phyloP scores from a whole-genome alignment of 768 basidiomycete species.

The Suillus subluteus region DNA sequence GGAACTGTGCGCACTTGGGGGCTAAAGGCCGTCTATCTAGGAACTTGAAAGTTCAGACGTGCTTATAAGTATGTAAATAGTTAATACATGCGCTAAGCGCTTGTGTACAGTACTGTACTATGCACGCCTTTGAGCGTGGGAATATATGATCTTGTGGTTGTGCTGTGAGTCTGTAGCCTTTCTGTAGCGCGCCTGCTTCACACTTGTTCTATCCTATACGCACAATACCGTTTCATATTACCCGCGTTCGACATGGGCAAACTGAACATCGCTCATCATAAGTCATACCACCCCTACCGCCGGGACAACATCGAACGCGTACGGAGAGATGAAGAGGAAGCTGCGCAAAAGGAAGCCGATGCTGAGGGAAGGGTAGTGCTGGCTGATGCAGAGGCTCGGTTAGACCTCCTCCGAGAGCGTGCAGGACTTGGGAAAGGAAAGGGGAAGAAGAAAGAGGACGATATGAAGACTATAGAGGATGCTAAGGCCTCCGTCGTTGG shows the following conservation, averaged over 20 bases:
- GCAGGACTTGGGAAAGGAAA: slow-evolving; percentile 50
- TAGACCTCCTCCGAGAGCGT: slow-evolving; percentile 63
- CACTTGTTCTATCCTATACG: neutral
- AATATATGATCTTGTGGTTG: too few relatives aligned
- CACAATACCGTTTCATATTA: slow-evolving; percentile 29
- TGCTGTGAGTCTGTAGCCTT: too few relatives aligned
- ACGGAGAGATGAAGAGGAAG: slow-evolving; percentile 81
- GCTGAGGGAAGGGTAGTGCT: slow-evolving; percentile 75
- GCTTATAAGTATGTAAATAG: too few relatives aligned
- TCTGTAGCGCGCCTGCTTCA: too few relatives aligned
- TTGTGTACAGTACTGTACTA: too few relatives aligned
- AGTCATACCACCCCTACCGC: slow-evolving; percentile 87
- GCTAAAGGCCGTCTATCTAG: neutral
- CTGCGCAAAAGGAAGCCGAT: slow-evolving; percentile 61
- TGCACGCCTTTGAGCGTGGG: too few relatives aligned
- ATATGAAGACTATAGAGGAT: slow-evolving; percentile 23
- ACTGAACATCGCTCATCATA: slow-evolving; percentile 89
- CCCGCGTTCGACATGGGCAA: slow-evolving; percentile 61
- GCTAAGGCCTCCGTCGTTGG: slow-evolving; percentile 37
- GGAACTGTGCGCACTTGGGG: neutral
- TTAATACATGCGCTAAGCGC: too few relatives aligned
- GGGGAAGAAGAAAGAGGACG: slow-evolving; percentile 42
- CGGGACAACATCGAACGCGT: slow-evolving; percentile 85
- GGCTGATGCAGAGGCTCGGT: slow-evolving; percentile 82
- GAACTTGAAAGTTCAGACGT: neutral